phyloP scores from a whole-genome alignment of 2,329 filamentous ascomycete species.

The Penicillium sp. region DNA sequence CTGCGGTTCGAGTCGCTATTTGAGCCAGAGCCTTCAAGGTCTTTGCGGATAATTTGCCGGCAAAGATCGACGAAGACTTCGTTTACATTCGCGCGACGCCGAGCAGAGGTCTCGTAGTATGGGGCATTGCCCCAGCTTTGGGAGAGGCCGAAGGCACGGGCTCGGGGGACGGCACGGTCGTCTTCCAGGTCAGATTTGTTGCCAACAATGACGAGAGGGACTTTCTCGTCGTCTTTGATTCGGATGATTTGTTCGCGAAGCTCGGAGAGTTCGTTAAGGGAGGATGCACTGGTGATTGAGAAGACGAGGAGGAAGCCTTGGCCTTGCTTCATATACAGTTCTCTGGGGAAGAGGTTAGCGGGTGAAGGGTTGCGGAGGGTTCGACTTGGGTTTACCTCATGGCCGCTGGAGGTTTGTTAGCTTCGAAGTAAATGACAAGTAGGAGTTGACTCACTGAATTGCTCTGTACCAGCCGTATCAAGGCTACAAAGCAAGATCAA shows the following conservation, averaged over 20 bases:
- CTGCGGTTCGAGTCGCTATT: conserved; percentile 31
- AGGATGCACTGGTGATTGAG: conserved; percentile 81
- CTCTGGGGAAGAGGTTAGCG: conserved; percentile 47
- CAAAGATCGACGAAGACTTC: conserved; percentile 85
- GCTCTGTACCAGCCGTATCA: conserved; percentile 87
- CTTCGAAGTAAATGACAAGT: neutral
- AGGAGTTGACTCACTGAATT: conserved; percentile 68
- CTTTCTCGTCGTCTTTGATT: conserved; percentile 82
- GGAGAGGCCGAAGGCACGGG: conserved; percentile 78
- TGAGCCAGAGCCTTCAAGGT: conserved; percentile 45
- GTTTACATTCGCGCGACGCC: conserved; percentile 81
- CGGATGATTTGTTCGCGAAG: conserved; percentile 86
- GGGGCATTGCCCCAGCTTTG: conserved; percentile 82
- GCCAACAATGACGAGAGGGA: conserved; percentile 85
- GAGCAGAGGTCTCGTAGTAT: conserved; percentile 86
- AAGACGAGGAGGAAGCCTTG: conserved; percentile 91
- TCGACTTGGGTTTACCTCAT: conserved; percentile 51
- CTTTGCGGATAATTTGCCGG: conserved; percentile 75
- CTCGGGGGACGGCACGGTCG: conserved; percentile 72
- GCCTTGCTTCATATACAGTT: conserved; percentile 90
- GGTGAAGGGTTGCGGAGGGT: neutral
- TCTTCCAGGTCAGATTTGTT: conserved; percentile 92
- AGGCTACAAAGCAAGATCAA: conserved; percentile 51
- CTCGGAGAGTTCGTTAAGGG: conserved; percentile 75
- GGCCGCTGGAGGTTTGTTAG: conserved; percentile 44